Conservation (phyloP, 345 rosid species). For the Theobroma cacao region DNA sequence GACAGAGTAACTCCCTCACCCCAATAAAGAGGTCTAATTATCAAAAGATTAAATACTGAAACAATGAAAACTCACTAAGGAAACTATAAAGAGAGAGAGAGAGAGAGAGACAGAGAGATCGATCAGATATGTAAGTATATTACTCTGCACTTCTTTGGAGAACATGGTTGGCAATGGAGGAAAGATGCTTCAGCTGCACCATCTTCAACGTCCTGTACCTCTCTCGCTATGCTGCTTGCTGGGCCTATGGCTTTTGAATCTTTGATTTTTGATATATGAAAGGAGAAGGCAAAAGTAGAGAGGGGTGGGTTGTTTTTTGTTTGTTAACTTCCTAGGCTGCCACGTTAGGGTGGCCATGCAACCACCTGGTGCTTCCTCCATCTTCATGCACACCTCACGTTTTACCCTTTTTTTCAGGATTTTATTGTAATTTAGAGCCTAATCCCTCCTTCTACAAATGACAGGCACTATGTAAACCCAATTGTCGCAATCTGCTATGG, state of each 20-base stretch:
- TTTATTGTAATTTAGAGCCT: too few species aligned
- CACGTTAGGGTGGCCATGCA: conserved; percentile 50
- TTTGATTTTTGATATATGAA: background rate
- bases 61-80: background rate
- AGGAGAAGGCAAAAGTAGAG: background rate
- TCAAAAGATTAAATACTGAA: background rate
- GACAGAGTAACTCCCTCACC: background rate
- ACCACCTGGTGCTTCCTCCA: conserved; percentile 17
- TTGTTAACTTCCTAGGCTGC: conserved; percentile 7
- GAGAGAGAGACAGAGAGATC: background rate
- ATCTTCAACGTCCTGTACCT: conserved; percentile 1
- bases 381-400: background rate
- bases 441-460: too few species aligned
- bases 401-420: too few species aligned
- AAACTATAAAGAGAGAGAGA: background rate
- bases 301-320: background rate
- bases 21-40: background rate
- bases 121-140: background rate
- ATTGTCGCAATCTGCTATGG: too few species aligned
- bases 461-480: too few species aligned
- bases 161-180: conserved; percentile 75
- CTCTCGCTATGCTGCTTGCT: background rate
- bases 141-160: conserved; percentile 68
- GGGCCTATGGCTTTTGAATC: background rate
- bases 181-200: conserved; percentile 63